Percentiles rank a stretch among this genome's conserved stretches.
These are phyloP conservation scores for Melaleuca quinquenervia DNA, from an alignment of 345 rosid genomes.

Conservation along the genomic window DNA sequence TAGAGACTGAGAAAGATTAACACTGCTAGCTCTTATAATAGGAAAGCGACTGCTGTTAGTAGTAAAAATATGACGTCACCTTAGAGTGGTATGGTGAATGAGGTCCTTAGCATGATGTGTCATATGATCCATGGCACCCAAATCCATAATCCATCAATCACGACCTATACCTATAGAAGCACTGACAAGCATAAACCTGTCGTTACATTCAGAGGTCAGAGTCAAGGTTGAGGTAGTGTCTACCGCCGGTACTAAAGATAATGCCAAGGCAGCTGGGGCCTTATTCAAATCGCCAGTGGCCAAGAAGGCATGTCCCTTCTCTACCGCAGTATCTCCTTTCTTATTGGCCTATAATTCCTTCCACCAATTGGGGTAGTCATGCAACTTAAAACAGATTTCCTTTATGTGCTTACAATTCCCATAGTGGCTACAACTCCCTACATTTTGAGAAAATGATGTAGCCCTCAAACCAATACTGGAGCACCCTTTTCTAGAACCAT, in stretches of 20 bases:
- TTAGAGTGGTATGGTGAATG: neutral
- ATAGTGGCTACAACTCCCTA: neutral
- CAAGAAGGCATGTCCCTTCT: neutral
- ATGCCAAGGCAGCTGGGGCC: too few species aligned
- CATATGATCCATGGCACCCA: neutral
- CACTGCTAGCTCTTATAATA: neutral
- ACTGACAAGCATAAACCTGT: too few species aligned
- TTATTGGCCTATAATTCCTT: neutral
- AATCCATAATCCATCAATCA: conserved; percentile 1
- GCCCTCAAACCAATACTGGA: neutral
- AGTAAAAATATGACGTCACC: neutral
- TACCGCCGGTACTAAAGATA: too few species aligned
- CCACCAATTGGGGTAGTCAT: neutral
- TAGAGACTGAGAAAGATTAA: neutral
- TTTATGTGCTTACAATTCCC: neutral
- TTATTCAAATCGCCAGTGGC: too few species aligned
- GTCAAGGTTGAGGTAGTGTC: too few species aligned
- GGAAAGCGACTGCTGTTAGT: neutral
- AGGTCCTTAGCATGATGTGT: neutral
- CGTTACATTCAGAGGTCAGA: too few species aligned
- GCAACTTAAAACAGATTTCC: neutral
- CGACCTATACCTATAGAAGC: neutral
- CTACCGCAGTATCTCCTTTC: neutral
- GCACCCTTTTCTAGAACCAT: neutral
- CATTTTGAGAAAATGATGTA: neutral